Conservation (phyloP, 2,329 filamentous ascomycete genomes). For the Colletotrichum scovillei region DNA sequence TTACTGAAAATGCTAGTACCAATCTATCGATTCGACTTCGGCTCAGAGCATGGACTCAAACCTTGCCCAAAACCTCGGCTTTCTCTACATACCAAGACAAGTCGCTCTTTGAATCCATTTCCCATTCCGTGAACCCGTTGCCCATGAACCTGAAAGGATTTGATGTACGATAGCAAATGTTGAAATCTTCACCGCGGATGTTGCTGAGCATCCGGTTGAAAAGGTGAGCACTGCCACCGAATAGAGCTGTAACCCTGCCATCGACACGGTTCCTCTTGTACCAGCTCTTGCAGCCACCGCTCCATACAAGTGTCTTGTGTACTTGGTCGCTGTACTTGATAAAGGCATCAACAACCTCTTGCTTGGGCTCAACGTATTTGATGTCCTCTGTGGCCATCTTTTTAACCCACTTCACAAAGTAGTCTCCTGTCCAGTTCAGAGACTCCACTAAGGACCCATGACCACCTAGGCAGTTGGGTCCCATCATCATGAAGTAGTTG, state of each 20-base stretch:
- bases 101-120: conserved; percentile 47
- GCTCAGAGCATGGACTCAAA: neutral
- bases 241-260: conserved; percentile 57
- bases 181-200: conserved; percentile 60
- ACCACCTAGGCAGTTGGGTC: conserved; percentile 34
- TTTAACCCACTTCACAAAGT: conserved; percentile 39
- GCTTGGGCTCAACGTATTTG: conserved; percentile 47
- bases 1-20: neutral
- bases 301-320: conserved; percentile 55
- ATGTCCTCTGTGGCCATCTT: conserved; percentile 41
- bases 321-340: conserved; percentile 54
- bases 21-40: neutral
- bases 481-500: conserved; percentile 44
- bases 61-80: conserved; percentile 10
- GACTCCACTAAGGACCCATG: conserved; percentile 35
- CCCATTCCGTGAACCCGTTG: conserved; percentile 56
- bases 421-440: conserved; percentile 42
- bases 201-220: conserved; percentile 49
- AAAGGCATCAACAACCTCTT: conserved; percentile 48
- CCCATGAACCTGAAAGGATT: conserved; percentile 61
- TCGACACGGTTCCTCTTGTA: conserved; percentile 58
- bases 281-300: conserved; percentile 55
- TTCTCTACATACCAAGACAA: conserved; percentile 42
- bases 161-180: conserved; percentile 54
- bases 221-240: conserved; percentile 53